Conservation (phyloP, 495 filamentous ascomycete genomes). For the Glutinoglossum americanum region DNA sequence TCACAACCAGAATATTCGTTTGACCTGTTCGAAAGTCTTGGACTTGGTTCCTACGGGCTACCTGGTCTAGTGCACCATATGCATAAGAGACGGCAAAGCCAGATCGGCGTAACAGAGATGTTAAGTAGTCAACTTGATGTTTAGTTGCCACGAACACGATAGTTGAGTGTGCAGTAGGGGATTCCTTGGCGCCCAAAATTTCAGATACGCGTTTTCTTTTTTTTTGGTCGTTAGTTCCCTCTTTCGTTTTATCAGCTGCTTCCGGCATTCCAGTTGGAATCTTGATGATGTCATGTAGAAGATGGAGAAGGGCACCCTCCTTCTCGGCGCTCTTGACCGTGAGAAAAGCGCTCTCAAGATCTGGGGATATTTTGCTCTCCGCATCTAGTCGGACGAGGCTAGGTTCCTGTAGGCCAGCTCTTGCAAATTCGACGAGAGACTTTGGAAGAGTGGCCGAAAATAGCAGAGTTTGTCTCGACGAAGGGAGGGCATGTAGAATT, state of each 20-base stretch:
- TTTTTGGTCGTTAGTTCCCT: slow-evolving; percentile 17
- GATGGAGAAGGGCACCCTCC: slow-evolving; percentile 73
- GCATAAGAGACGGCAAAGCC: slow-evolving; percentile 81
- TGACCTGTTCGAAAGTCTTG: slow-evolving; percentile 64
- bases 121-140: slow-evolving; percentile 92
- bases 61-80: slow-evolving; percentile 86
- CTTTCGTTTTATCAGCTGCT: slow-evolving; percentile 17
- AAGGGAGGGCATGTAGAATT: slow-evolving; percentile 72
- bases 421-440: slow-evolving; percentile 84
- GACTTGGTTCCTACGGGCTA: slow-evolving; percentile 75
- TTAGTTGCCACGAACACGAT: slow-evolving; percentile 91
- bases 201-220: slow-evolving; percentile 29
- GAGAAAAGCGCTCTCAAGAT: slow-evolving; percentile 85
- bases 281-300: slow-evolving; percentile 78
- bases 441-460: slow-evolving; percentile 91
- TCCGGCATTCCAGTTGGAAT: slow-evolving; percentile 63
- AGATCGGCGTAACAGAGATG: slow-evolving; percentile 42
- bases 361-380: slow-evolving; percentile 87
- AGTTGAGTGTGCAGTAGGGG: slow-evolving; percentile 61
- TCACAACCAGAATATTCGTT: slow-evolving; percentile 86
- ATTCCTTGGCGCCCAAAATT: slow-evolving; percentile 24
- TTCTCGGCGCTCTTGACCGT: slow-evolving; percentile 79
- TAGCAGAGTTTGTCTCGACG: slow-evolving; percentile 67
- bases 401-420: slow-evolving; percentile 80
- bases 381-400: slow-evolving; percentile 71